phyloP scores from a whole-genome alignment of 2,329 filamentous ascomycete genomes.

The Botrytis medusae region DNA sequence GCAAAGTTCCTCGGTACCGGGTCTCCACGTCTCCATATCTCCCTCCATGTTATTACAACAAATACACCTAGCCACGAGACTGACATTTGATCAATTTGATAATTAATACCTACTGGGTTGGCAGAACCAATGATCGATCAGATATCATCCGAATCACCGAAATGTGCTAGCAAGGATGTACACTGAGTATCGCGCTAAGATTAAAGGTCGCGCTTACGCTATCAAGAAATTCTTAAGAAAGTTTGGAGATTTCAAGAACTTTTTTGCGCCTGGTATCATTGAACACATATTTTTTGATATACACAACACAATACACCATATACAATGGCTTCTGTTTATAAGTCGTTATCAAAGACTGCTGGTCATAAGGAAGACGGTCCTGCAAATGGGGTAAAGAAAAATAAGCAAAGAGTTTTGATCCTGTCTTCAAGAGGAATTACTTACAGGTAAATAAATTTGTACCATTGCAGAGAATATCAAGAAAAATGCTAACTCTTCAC shows the following conservation, averaged over 20 bases:
- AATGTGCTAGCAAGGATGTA: conserved; percentile 15
- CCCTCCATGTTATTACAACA: background rate
- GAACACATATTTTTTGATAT: background rate
- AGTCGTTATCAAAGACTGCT: conserved; percentile 64
- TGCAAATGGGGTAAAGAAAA: conserved; percentile 56
- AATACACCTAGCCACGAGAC: background rate
- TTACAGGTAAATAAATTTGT: conserved; percentile 57
- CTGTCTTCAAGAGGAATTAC: conserved; percentile 91
- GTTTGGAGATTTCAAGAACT: conserved; percentile 23
- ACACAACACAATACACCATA: conserved; percentile 26
- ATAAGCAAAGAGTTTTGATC: conserved; percentile 79
- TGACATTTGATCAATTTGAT: background rate
- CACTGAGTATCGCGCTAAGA: conserved; percentile 29
- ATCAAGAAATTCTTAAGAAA: conserved; percentile 29
- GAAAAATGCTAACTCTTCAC: conserved; percentile 15
- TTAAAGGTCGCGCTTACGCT: conserved; percentile 26
- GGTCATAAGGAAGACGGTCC: conserved; percentile 51
- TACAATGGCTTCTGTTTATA: conserved; percentile 71
- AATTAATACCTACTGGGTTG: background rate
- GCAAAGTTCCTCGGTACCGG: background rate
- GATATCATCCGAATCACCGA: background rate
- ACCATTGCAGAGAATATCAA: conserved; percentile 14
- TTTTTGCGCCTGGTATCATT: conserved; percentile 31
- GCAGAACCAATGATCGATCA: background rate
- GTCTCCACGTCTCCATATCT: background rate